Base-by-base conservation (phyloP, 345 rosid species). In the Eucalyptus regnans region DNA sequence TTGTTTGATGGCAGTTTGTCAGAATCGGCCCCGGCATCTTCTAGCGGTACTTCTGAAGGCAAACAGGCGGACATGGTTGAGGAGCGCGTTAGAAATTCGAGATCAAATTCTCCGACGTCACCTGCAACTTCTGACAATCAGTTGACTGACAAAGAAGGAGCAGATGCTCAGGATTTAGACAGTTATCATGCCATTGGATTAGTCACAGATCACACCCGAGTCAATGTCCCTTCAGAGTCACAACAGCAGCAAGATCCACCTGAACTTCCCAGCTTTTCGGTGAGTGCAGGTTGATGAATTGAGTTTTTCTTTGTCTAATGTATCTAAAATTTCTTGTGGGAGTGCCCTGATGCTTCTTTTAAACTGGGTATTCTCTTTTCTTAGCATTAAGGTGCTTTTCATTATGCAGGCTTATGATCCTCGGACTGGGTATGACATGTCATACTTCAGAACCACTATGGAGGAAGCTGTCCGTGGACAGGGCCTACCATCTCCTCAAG, bases 361-460 rank as follows among this genome's bases (percentile, higher is more conserved):
- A 20, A 29, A 20, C 23, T 41, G 87, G 87, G 44, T 52, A 31
- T 27, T 64, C 43, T 29, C 17, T 64, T 64, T 68, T 68, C 48
- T 48, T 46, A 68, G 89, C 85, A 66, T 68, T 68, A 49, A 68
- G 84, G 52, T 80, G 66, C 37, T 52, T 86, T 86, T 91, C 91
- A 54, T 66, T 87, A 20, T 51, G 87, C 95, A 96, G 98, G 96
- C 90, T 33, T 95, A 95, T 91, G 95, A 93, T 90, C 92, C 94
- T 68, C 97, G 92, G 62, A 90, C 94, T 87, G 94, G 93, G 62
- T 96, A 96, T 90, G 99, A 95, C 87, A 90, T 95, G 23, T 91
- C 96, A 46, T 97, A 96, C 93, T 95, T 95, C 90, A 93, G 96
- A 90, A 96, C 97, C 54, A 37, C 94, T 51, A 91, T 93, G 90